Evolutionary conservation across 345 rosid species (phyloP), one percentile per base, ranked within the genome.

Genomic region (Aquilaria yunnanensis): DNA sequence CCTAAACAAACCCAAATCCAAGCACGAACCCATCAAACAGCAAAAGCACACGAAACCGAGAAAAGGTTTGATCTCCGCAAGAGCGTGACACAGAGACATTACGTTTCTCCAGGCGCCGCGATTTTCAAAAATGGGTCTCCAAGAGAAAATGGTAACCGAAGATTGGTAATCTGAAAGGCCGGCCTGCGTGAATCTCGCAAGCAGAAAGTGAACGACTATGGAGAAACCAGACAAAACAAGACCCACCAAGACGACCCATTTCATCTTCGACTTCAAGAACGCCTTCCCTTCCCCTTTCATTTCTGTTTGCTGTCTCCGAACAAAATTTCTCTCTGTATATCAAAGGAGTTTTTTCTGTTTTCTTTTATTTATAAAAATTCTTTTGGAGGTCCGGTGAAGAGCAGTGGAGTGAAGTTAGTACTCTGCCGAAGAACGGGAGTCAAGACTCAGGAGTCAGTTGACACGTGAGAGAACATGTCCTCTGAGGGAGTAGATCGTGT

Each of bases 51-150:
- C 62, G 43, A 49, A n/a, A 33, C 4, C 37, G 41, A 56, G 29
- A 60, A 69, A 62, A 63, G 11, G 47, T 12, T 37, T 3, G 64
- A 75, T 67, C 60, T 63, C 45, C 23, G 61, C 14, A 32, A 55
- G 12, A 32, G 6, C 10, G 9, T 10, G 52, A 32, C 8, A 4
- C 8, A 11, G 13, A 8, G 57, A 49, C 51, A 62, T 71, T 82
- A 92, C 96, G 64, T 76, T 65, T 76, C 59, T 77, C 43, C 78
- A 41, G 16, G 81, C 63, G 68, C 81, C 85, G 37, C 81, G 58
- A 70, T 74, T 74, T 47, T 90, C 95, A 67, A 88, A 88, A 74
- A 90, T 72, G 62, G 99, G 99, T 74, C 95, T 77, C 99, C 99
- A 94, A 52, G 99, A 88, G 70, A 94, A 94, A 78, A 94, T 81